Evolutionary conservation across 371 early-diverging fungal genomes (phyloP).

Genomic region (Mortierella sp.): DNA sequence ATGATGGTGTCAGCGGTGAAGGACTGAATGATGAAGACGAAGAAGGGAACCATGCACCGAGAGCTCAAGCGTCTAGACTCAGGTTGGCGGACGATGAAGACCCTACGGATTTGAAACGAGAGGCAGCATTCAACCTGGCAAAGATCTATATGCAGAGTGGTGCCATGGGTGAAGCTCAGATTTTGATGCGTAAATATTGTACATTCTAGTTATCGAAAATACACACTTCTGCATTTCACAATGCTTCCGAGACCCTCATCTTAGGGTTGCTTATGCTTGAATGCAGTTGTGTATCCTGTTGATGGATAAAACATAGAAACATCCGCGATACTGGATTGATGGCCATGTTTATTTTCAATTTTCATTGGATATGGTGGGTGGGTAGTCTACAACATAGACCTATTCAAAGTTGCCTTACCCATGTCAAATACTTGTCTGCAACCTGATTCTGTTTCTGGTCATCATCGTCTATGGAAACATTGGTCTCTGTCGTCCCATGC

Average conservation of each 20-base stretch:
- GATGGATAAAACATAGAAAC: background rate
- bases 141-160: constrained; percentile 81
- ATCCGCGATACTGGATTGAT: too few species aligned
- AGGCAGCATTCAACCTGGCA: constrained; percentile 87
- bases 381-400: background rate
- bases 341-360: too few species aligned
- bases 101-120: constrained; percentile 65
- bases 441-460: background rate
- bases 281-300: background rate
- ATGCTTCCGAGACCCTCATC: too few species aligned
- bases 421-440: constrained; percentile 9
- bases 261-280: too few species aligned
- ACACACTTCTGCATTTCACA: too few species aligned
- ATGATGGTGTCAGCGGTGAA: constrained; percentile 31
- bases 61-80: background rate
- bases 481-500: background rate
- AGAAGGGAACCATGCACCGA: background rate
- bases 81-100: constrained; percentile 51
- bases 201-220: constrained; percentile 55
- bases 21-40: constrained; percentile 11
- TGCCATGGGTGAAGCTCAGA: constrained; percentile 76
- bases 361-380: too few species aligned
- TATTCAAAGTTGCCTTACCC: constrained; percentile 12
- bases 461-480: background rate
- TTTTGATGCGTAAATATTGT: constrained; percentile 73